Percentiles rank a stretch among this genome's conserved stretches.
These are phyloP conservation scores for Calonectria leucothoes DNA, from an alignment of 2,329 filamentous ascomycete genomes.

Conservation along the genomic window DNA sequence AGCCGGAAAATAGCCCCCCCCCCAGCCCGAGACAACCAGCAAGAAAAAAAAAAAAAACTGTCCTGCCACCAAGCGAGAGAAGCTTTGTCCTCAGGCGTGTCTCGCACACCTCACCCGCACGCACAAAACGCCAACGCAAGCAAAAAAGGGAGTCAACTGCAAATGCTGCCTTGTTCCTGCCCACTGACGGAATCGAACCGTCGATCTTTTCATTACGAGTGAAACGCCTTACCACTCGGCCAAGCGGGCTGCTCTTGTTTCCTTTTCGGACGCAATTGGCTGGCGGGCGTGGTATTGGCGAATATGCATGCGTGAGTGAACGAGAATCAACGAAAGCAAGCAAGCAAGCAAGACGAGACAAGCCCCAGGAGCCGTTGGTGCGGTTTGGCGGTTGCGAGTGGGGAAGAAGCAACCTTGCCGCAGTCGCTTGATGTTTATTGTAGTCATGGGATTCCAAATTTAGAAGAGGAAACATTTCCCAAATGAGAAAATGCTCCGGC, in stretches of 20 bases:
- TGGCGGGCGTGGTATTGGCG: neutral
- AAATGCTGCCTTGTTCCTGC: neutral
- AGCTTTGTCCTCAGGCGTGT: too few relatives aligned
- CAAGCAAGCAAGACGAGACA: neutral
- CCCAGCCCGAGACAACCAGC: neutral
- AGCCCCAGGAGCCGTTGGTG: neutral
- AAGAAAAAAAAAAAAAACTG: neutral
- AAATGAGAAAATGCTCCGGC: neutral
- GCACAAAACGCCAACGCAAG: neutral
- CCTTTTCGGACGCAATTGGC: neutral
- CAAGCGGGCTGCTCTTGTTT: too few relatives aligned
- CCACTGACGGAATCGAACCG: conserved; percentile 27
- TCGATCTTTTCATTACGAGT: conserved; percentile 27
- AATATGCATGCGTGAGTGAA: neutral
- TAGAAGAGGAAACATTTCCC: neutral
- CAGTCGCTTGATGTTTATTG: neutral
- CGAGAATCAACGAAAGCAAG: too few relatives aligned
- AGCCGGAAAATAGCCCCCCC: neutral
- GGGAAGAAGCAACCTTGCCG: too few relatives aligned
- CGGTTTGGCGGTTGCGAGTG: neutral
- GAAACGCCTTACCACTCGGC: conserved; percentile 27
- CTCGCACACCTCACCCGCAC: neutral
- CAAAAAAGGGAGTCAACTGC: neutral
- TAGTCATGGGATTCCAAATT: neutral
- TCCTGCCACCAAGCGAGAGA: neutral